phyloP scores from a whole-genome alignment of 2,329 filamentous ascomycete genomes.

The Venturia asperata region DNA sequence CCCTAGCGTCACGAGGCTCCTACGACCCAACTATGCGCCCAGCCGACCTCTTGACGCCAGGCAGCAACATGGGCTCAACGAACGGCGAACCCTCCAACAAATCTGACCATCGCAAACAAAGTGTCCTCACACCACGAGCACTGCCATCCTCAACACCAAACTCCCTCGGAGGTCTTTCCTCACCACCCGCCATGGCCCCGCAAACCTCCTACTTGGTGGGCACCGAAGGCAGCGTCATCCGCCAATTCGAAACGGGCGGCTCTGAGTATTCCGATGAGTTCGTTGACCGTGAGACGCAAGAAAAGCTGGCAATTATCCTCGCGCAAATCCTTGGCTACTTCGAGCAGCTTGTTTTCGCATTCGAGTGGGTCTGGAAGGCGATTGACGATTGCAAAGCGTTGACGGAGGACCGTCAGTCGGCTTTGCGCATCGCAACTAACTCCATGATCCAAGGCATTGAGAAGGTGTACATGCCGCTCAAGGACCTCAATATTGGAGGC shows the following conservation, averaged over 20 bases:
- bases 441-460: background rate
- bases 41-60: slow-evolving; percentile 6
- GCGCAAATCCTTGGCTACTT: background rate
- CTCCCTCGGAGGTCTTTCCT: background rate
- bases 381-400: slow-evolving; percentile 2
- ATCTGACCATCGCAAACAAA: slow-evolving; percentile 56
- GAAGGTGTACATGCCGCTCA: background rate
- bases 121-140: slow-evolving; percentile 41
- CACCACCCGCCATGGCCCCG: slow-evolving; percentile 1
- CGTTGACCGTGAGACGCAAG: slow-evolving; percentile 1
- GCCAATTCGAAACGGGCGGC: slow-evolving; percentile 3
- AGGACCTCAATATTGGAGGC: background rate
- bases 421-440: background rate
- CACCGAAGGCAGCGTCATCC: slow-evolving; percentile 10
- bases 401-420: background rate
- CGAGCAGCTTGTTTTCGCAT: background rate
- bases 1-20: slow-evolving; percentile 67
- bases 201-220: slow-evolving; percentile 12
- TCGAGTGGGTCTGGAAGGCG: background rate
- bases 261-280: slow-evolving; percentile 17
- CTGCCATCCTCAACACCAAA: slow-evolving; percentile 44
- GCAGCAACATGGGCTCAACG: slow-evolving; percentile 9
- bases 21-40: slow-evolving; percentile 34
- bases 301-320: background rate
- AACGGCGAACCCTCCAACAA: slow-evolving; percentile 8